phyloP scores from a whole-genome alignment of 495 filamentous ascomycete species.

The Hypoxylon intermedium region DNA sequence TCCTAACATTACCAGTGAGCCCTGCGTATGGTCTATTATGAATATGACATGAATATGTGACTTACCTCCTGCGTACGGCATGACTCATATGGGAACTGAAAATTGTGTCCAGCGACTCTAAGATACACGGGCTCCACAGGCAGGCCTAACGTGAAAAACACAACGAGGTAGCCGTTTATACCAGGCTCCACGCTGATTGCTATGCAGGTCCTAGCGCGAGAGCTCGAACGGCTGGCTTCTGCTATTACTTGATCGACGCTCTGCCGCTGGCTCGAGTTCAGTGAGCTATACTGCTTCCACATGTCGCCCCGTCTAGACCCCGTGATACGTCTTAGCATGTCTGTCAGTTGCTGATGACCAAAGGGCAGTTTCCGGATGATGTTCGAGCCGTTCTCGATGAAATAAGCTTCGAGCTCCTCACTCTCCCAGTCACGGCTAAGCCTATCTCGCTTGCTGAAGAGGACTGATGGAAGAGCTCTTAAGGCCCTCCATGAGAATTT shows the following conservation, averaged over 20 bases:
- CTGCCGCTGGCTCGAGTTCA: slow-evolving; percentile 2
- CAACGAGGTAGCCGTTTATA: not conserved
- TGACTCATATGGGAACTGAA: slow-evolving; percentile 15
- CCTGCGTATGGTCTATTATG: not conserved
- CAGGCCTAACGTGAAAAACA: slow-evolving; percentile 5
- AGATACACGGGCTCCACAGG: slow-evolving; percentile 8
- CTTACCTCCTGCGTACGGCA: slow-evolving; percentile 30
- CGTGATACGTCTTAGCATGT: not conserved
- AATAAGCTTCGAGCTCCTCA: slow-evolving; percentile 16
- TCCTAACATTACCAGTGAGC: slow-evolving; percentile 2
- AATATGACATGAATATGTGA: not conserved
- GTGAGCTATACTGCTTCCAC: slow-evolving; percentile 10
- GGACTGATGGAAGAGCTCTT: not conserved
- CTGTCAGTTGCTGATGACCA: not conserved
- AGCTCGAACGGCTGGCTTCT: slow-evolving; percentile 7
- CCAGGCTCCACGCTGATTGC: slow-evolving; percentile 1
- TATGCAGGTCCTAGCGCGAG: slow-evolving; percentile 6
- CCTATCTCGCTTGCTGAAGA: slow-evolving; percentile 3
- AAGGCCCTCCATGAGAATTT: not conserved
- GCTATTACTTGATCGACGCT: not conserved
- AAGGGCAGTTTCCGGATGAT: slow-evolving; percentile 11
- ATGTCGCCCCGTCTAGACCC: not conserved
- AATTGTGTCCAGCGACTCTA: not conserved
- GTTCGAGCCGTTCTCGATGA: slow-evolving; percentile 9
- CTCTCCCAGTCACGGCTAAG: not conserved